Conservation (phyloP, 768 basidiomycete genomes). For the Galerina sulciceps region DNA sequence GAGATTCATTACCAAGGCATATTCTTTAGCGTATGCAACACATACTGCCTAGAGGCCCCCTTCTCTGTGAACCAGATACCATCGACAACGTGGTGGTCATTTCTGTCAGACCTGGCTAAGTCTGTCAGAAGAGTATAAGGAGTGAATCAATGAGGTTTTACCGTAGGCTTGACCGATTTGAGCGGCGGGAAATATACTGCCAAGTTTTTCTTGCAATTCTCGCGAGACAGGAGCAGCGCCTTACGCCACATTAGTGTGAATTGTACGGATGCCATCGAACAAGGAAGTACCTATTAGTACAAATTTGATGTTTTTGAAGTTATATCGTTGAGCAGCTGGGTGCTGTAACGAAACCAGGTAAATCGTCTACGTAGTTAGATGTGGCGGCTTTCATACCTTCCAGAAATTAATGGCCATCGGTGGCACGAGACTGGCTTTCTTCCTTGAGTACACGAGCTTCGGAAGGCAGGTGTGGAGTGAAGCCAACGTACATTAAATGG, state of each 20-base stretch:
- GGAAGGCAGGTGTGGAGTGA: not conserved
- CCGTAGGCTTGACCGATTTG: slow-evolving; percentile 69
- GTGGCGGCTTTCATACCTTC: slow-evolving; percentile 41
- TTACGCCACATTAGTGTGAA: slow-evolving; percentile 29
- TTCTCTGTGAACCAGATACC: slow-evolving; percentile 43
- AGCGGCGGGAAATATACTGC: slow-evolving; percentile 49
- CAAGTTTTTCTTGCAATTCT: slow-evolving; percentile 51
- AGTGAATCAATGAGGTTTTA: slow-evolving; percentile 17
- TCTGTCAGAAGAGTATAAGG: not conserved
- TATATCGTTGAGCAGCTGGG: slow-evolving; percentile 45
- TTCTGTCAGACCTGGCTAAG: slow-evolving; percentile 32
- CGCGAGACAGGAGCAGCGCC: slow-evolving; percentile 65
- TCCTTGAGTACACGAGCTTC: not conserved
- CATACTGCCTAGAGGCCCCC: slow-evolving; percentile 43
- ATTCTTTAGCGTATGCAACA: slow-evolving; percentile 13
- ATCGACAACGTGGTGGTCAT: slow-evolving; percentile 51
- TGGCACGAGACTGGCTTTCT: slow-evolving; percentile 42
- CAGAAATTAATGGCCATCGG: slow-evolving; percentile 53
- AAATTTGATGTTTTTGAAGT: slow-evolving; percentile 42
- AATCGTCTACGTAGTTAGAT: not conserved
- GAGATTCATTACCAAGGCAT: not conserved
- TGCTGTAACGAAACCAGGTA: slow-evolving; percentile 34
- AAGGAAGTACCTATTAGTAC: slow-evolving; percentile 44
- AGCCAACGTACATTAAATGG: slow-evolving; percentile 46
- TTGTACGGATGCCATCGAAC: slow-evolving; percentile 9